Evolutionary conservation across 768 basidiomycete species (phyloP), one percentile per base, ranked within the genome.

Genomic region (Phylloporus sp.): DNA sequence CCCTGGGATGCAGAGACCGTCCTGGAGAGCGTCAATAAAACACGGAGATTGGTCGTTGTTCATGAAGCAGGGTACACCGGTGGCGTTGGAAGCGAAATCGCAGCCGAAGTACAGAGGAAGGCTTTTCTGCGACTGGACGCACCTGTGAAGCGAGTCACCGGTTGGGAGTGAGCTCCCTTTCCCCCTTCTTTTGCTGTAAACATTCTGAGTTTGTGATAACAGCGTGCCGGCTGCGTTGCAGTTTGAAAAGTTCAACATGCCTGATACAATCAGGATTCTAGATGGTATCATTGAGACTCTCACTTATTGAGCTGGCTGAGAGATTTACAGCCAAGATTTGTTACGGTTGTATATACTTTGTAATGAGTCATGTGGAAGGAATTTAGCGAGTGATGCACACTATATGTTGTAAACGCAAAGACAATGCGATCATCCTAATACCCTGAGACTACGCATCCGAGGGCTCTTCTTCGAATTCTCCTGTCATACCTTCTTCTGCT

Each of bases 161-260:
- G 89, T 23, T 97, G 94, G 94, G 93, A 96, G 92, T 94, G 58
- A 77, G 92, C 84, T 7, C 22, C 36, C 23, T 26, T 46, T 42
- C 52, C 9, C 35, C 23, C 9, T 29, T 14, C 15, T 37, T 44
- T 43, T 39, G 13, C 4, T 20, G 17, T 36, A 37, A 40, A 24
- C 20, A 13, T 52, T 43, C 37, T 52, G 15, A 46, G 10, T 3
- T 52, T 18, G 9, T 41, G 15, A 43, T 35, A 36, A 34, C 40
- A 93, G 90, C 55, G 80, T 83, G n/a, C 92, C 92, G 3, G 82
- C 82, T 20, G 86, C 80, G 28, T 70, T 96, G 54, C 83, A 86
- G 46, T 96, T 80, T 57, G 93, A 97, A 71, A 93, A 90, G 67
- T 95, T 96, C 67, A 81, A 86, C 67, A 82, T 93, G 57, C 93